These are phyloP conservation scores for Ampelocalamus luodianensis DNA, from an alignment of 176 grass and related monocot species.

Conservation along the genomic window DNA sequence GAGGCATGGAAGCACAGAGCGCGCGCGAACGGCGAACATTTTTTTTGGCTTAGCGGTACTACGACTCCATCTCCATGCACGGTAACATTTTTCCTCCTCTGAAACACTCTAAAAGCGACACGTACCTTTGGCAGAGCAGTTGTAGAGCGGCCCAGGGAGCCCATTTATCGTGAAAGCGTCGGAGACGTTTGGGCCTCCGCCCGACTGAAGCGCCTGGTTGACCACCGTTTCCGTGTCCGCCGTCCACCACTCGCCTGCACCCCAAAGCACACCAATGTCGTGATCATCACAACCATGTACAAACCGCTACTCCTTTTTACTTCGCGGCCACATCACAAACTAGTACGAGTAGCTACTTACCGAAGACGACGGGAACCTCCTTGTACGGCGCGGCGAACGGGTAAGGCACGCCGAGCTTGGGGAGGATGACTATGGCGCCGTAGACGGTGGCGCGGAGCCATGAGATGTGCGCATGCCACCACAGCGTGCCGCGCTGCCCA, in stretches of 20 bases:
- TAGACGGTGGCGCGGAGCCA: conserved; percentile 78
- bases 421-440: conserved; percentile 73
- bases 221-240: conserved; percentile 58
- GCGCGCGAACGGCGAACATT: not conserved
- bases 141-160: conserved; percentile 59
- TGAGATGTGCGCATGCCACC: conserved; percentile 87
- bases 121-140: conserved; percentile 61
- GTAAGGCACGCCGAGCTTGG: conserved; percentile 68
- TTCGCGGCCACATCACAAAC: not conserved
- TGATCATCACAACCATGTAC: not conserved
- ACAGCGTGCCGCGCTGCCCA: conserved; percentile 80
- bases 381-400: conserved; percentile 67
- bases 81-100: not conserved
- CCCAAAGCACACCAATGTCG: not conserved
- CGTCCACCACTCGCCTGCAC: conserved; percentile 67
- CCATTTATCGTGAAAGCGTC: conserved; percentile 78
- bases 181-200: conserved; percentile 59
- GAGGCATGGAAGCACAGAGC: not conserved
- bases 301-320: not conserved
- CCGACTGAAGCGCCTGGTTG: conserved; percentile 39
- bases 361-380: conserved; percentile 74
- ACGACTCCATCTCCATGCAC: not conserved
- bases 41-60: not conserved
- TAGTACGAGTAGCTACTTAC: conserved; percentile 11
- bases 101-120: too few relatives aligned